Conservation (phyloP, 495 filamentous ascomycete genomes). For the Penicillium silybi region DNA sequence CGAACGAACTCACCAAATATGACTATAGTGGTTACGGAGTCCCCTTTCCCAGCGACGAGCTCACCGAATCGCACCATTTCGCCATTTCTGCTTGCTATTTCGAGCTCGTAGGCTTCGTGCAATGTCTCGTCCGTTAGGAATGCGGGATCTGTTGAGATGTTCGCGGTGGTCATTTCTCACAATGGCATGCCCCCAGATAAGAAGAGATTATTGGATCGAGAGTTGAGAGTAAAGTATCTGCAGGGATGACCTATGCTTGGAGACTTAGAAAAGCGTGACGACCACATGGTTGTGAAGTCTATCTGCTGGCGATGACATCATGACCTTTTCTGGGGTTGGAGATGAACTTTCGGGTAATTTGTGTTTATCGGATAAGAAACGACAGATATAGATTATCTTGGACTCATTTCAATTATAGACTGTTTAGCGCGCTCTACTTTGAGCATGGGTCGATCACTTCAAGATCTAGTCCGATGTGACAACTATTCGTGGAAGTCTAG, state of each 20-base stretch:
- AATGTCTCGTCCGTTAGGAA: conserved; percentile 13
- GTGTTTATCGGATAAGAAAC: too few relatives aligned
- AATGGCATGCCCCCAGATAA: not conserved
- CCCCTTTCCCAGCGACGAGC: conserved; percentile 19
- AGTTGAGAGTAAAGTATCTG: not conserved
- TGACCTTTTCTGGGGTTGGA: not conserved
- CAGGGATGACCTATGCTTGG: not conserved
- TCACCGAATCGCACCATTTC: conserved; percentile 20
- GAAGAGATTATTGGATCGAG: too few relatives aligned
- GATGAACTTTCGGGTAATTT: not conserved
- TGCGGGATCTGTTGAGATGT: not conserved
- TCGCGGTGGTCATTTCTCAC: not conserved
- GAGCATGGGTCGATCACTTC: too few relatives aligned
- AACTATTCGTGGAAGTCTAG: too few relatives aligned
- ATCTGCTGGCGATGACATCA: conserved; percentile 1
- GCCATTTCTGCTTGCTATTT: conserved; percentile 13
- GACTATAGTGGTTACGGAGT: conserved; percentile 19
- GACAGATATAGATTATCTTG: too few relatives aligned
- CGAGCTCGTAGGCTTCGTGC: conserved; percentile 32
- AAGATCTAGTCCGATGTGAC: too few relatives aligned
- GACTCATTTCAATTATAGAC: too few relatives aligned
- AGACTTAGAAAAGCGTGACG: not conserved
- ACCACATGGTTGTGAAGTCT: not conserved
- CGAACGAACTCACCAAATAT: conserved; percentile 14
- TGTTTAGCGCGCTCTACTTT: too few relatives aligned